Evolutionary conservation across 2,329 filamentous ascomycete species (phyloP).

Genomic region (Pseudophaeomoniella oleicola): DNA sequence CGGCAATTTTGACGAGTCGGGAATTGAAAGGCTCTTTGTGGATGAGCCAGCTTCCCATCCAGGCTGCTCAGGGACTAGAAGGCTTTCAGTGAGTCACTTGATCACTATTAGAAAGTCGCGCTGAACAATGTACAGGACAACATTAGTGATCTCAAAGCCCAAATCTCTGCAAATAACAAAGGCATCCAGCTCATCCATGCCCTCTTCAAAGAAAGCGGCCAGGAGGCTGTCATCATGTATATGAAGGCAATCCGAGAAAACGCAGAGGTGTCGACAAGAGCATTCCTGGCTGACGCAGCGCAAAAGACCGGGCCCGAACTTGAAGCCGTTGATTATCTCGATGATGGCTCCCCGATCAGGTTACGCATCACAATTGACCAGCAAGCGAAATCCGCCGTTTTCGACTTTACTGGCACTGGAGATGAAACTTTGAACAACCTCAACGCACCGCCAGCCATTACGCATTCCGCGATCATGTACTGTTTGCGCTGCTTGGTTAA

Average conservation of each 20-base stretch:
- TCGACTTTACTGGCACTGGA: constrained; percentile 27
- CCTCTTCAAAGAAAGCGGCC: constrained; percentile 20
- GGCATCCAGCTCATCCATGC: constrained; percentile 21
- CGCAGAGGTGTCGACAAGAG: constrained; percentile 19
- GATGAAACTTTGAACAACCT: constrained; percentile 17
- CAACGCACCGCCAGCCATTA: constrained; percentile 24
- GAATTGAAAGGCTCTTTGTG: constrained; percentile 14
- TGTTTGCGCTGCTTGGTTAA: constrained; percentile 14
- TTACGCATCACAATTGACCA: constrained; percentile 19
- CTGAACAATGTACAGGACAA: constrained; percentile 28
- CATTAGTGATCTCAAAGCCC: constrained; percentile 29
- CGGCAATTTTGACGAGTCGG: constrained; percentile 21
- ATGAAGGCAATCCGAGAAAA: constrained; percentile 24
- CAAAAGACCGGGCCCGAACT: no score
- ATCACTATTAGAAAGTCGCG: no score
- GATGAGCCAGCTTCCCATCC: constrained; percentile 10
- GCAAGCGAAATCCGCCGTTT: constrained; percentile 17
- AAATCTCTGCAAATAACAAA: constrained; percentile 28
- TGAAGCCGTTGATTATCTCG: constrained; percentile 22
- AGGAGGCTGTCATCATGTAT: constrained; percentile 22
- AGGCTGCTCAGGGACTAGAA: constrained; percentile 6
- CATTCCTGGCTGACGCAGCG: no score
- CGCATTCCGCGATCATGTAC: constrained; percentile 21
- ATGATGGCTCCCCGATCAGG: constrained; percentile 22
- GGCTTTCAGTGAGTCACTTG: no score